These are phyloP conservation scores for Tetrapisispora iriomotensis DNA, from an alignment of 805 yeast species.

Conservation along the genomic window DNA sequence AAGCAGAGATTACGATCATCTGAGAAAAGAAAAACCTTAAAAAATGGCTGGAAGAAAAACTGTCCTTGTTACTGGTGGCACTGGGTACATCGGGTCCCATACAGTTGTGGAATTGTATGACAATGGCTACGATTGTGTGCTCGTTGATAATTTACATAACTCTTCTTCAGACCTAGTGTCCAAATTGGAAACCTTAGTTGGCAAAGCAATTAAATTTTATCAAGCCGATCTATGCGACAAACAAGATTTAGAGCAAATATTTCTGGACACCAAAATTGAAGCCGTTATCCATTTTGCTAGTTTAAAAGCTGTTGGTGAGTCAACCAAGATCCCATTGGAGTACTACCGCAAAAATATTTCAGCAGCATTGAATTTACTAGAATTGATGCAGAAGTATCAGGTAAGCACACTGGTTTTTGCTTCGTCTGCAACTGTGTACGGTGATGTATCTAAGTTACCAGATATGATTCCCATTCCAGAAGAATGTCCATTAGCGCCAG, in stretches of 20 bases:
- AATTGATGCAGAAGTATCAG: constrained; percentile 36
- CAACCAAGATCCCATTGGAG: constrained; percentile 52
- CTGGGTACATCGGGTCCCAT: constrained; percentile 84
- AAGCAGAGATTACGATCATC: neutral
- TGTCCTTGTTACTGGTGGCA: constrained; percentile 73
- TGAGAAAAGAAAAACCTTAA: neutral
- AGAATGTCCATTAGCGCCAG: constrained; percentile 61
- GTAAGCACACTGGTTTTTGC: constrained; percentile 58
- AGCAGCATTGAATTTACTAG: constrained; percentile 52
- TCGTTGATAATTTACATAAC: constrained; percentile 60
- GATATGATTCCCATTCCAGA: constrained; percentile 74
- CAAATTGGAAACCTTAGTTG: constrained; percentile 45
- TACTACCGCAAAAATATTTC: constrained; percentile 61
- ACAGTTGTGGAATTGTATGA: constrained; percentile 57
- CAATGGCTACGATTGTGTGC: constrained; percentile 56
- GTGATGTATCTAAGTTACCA: constrained; percentile 63
- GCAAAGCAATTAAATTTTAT: constrained; percentile 42
- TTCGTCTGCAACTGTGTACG: constrained; percentile 77
- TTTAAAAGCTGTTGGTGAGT: constrained; percentile 74
- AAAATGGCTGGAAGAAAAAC: constrained; percentile 17
- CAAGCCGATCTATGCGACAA: constrained; percentile 48
- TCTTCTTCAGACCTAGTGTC: constrained; percentile 58
- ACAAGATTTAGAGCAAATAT: constrained; percentile 38
- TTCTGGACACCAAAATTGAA: constrained; percentile 37
- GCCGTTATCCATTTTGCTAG: constrained; percentile 76